phyloP scores from a whole-genome alignment of 2,329 filamentous ascomycete species.

The Penicillium italicum region DNA sequence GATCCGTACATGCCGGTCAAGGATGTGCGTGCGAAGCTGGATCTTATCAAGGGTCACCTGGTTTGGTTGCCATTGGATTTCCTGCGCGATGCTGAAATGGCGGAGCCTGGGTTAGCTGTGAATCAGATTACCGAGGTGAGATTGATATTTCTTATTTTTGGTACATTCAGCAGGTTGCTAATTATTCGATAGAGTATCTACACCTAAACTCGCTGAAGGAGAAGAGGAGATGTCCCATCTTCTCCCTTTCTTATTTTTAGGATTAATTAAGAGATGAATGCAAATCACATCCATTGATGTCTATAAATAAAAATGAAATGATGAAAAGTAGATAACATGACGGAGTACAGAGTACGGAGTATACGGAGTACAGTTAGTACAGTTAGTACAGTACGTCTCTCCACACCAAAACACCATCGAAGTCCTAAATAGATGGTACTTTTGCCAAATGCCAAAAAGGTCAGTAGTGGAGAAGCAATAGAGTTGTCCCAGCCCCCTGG shows the following conservation, averaged over 20 bases:
- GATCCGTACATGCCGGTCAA: constrained; percentile 70
- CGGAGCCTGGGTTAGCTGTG: constrained; percentile 79
- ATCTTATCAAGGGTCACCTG: constrained; percentile 78
- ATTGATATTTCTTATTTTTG: constrained; percentile 33
- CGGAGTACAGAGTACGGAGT: background rate
- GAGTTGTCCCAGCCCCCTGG: constrained; percentile 2
- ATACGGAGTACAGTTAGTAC: too few relatives aligned
- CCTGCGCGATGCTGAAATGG: constrained; percentile 79
- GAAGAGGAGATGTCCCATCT: background rate
- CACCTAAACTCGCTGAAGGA: constrained; percentile 21
- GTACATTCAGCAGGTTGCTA: constrained; percentile 8
- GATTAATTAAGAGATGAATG: background rate
- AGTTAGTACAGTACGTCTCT: background rate
- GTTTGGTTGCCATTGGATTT: constrained; percentile 96
- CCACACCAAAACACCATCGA: background rate
- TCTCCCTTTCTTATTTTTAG: too few relatives aligned
- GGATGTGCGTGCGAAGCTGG: constrained; percentile 71
- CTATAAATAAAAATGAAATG: background rate
- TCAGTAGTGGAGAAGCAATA: background rate
- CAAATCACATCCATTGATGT: background rate
- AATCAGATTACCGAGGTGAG: constrained; percentile 82
- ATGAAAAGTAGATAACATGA: background rate
- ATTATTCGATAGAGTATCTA: constrained; percentile 32
- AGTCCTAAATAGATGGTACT: background rate
- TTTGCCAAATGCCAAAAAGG: background rate